Conservation (phyloP, 495 filamentous ascomycete species). For the Aspergillus hancockii region DNA sequence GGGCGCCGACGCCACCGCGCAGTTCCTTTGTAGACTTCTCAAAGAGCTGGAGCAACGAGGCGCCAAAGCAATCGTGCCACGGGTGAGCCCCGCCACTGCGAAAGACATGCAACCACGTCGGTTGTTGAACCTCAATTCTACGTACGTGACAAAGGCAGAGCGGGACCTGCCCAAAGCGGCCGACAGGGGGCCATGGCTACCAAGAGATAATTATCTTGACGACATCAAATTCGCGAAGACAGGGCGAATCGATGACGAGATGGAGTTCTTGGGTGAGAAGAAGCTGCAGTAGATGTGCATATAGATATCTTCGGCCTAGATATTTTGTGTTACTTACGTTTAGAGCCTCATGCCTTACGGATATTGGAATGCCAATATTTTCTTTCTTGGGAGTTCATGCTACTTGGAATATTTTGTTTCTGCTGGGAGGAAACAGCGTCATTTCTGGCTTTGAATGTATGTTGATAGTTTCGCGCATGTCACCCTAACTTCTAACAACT, state of each 20-base stretch:
- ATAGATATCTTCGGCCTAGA: not conserved
- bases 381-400: not conserved
- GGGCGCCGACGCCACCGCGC: slow-evolving; percentile 55
- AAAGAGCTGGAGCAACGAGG: slow-evolving; percentile 42
- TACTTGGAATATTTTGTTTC: not conserved
- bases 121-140: slow-evolving; percentile 50
- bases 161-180: slow-evolving; percentile 44
- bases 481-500: too few relatives aligned
- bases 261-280: slow-evolving; percentile 37
- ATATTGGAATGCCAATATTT: not conserved
- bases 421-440: too few relatives aligned
- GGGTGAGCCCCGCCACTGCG: slow-evolving; percentile 33
- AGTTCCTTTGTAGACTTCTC: slow-evolving; percentile 46
- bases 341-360: not conserved
- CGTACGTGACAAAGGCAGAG: slow-evolving; percentile 48
- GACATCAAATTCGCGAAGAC: slow-evolving; percentile 52
- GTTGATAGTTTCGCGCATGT: too few relatives aligned
- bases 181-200: slow-evolving; percentile 53
- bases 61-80: slow-evolving; percentile 38
- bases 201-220: slow-evolving; percentile 53
- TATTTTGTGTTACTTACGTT: slow-evolving; percentile 12
- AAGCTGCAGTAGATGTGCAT: slow-evolving; percentile 21
- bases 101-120: slow-evolving; percentile 34
- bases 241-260: slow-evolving; percentile 43
- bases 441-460: too few relatives aligned